Conservation (phyloP, 352 stramenopile genomes). For the Pythium coloratum region DNA sequence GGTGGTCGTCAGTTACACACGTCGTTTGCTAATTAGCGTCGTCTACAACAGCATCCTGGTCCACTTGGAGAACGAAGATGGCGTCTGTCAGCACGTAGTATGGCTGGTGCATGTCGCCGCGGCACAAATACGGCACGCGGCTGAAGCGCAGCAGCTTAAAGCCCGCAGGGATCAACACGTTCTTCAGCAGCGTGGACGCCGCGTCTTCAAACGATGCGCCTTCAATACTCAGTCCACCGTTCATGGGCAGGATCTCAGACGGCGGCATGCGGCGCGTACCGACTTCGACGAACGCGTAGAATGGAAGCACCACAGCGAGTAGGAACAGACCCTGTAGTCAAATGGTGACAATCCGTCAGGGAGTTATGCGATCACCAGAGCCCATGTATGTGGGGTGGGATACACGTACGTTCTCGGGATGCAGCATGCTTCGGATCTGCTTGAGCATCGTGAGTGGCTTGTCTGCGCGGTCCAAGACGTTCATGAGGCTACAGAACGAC, state of each 20-base stretch:
- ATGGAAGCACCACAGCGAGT: constrained; percentile 77
- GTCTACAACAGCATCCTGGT: constrained; percentile 19
- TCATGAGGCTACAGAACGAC: constrained; percentile 54
- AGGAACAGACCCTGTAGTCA: constrained; percentile 60
- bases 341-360: neutral
- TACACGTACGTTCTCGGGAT: constrained; percentile 53
- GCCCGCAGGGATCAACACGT: constrained; percentile 64
- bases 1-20: neutral
- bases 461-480: constrained; percentile 81
- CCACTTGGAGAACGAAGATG: constrained; percentile 78
- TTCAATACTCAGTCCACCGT: constrained; percentile 58
- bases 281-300: constrained; percentile 78
- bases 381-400: too few relatives aligned
- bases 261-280: constrained; percentile 65
- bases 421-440: constrained; percentile 73
- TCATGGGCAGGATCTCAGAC: constrained; percentile 68
- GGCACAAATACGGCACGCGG: constrained; percentile 82
- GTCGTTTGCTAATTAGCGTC: neutral
- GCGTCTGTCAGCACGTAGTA: constrained; percentile 88
- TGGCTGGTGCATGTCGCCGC: constrained; percentile 70
- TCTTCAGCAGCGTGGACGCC: constrained; percentile 56
- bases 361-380: neutral
- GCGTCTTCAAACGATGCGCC: constrained; percentile 67
- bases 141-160: constrained; percentile 82
- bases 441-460: constrained; percentile 77